A percentile compares a stretch with the other conserved stretches of the same genome.
Conservation (phyloP, 331 rosid species). For the Stylosanthes scabra region DNA sequence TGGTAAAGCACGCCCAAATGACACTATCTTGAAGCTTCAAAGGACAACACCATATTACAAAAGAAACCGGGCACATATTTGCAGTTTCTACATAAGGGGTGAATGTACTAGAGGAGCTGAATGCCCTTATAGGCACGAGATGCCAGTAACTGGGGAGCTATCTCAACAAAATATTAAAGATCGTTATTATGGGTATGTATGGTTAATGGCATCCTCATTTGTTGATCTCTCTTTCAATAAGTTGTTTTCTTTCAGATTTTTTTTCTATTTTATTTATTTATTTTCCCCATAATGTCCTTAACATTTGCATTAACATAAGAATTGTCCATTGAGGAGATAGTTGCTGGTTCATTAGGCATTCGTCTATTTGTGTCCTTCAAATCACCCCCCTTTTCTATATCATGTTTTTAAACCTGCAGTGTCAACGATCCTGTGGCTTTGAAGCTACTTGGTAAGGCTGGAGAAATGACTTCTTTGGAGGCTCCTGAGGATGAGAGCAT, state of each 20-base stretch:
- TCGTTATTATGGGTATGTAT: constrained; percentile 96
- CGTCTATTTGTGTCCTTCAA: background rate
- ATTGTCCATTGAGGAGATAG: constrained; percentile 4
- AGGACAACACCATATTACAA: constrained; percentile 92
- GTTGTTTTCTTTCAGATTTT: background rate
- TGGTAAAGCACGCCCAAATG: constrained; percentile 86
- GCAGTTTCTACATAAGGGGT: constrained; percentile 93
- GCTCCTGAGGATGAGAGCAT: constrained; percentile 96
- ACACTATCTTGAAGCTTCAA: constrained; percentile 94
- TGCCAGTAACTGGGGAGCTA: constrained; percentile 94
- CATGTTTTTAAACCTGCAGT: constrained; percentile 51
- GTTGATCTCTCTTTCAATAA: background rate
- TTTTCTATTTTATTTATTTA: too few species aligned
- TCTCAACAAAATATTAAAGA: constrained; percentile 96
- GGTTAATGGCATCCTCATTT: constrained; percentile 29
- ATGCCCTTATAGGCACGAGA: constrained; percentile 97
- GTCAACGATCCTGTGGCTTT: constrained; percentile 96
- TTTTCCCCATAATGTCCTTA: too few species aligned
- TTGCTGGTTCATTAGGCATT: constrained; percentile 26
- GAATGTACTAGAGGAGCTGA: constrained; percentile 98
- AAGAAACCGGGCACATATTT: constrained; percentile 90
- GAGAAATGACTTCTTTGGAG: constrained; percentile 93
- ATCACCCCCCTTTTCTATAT: background rate
- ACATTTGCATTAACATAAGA: constrained; percentile 4
- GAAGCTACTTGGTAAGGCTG: constrained; percentile 97